Conservation (phyloP, 2,329 filamentous ascomycete species). For the Pseudocercospora musae region DNA sequence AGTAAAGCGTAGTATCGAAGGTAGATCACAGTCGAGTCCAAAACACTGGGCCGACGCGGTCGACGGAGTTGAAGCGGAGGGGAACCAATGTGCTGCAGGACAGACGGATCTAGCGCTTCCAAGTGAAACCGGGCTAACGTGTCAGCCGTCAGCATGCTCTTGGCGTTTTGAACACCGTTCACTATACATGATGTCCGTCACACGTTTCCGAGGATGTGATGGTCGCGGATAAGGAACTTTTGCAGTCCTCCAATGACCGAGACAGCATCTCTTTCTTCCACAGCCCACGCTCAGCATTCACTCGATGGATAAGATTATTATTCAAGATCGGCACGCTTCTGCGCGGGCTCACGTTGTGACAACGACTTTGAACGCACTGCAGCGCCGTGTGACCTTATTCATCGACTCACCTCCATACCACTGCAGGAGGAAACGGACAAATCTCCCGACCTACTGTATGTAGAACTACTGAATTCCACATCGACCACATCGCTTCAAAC, state of each 20-base stretch:
- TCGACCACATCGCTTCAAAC: neutral
- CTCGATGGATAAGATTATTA: too few species aligned
- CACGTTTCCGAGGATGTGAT: neutral
- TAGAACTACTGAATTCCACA: neutral
- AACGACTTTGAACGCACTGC: neutral
- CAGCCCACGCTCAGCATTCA: too few species aligned
- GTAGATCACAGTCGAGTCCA: neutral
- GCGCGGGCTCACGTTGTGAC: neutral
- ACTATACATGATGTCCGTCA: neutral
- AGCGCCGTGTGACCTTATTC: too few species aligned
- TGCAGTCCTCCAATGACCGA: too few species aligned
- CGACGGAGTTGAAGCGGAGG: neutral
- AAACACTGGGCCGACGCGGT: neutral
- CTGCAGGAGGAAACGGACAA: too few species aligned
- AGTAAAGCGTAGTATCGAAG: neutral
- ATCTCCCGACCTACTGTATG: too few species aligned
- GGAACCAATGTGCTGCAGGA: neutral
- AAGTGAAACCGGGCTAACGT: neutral
- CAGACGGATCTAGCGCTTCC: neutral
- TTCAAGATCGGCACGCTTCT: neutral
- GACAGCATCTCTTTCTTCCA: too few species aligned
- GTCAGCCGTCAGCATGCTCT: neutral
- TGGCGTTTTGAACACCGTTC: neutral
- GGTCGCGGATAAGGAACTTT: neutral
- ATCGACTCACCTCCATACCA: too few species aligned